These are phyloP conservation scores for Pyrenochaeta sp. DNA, from an alignment of 2,329 filamentous ascomycete genomes.

Conservation along the genomic window DNA sequence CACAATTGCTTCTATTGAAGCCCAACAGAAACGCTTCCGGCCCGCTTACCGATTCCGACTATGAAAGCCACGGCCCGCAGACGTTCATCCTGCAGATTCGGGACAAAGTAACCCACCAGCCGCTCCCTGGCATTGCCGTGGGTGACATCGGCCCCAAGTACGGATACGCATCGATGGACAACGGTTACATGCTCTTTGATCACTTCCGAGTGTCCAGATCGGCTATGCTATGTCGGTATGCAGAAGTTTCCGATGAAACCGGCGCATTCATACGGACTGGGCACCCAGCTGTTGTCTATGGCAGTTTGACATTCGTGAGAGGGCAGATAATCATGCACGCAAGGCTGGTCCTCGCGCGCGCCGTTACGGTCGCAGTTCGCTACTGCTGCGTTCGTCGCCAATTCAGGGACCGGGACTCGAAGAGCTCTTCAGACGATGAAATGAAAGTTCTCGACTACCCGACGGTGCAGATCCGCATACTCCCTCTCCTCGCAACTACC, in stretches of 20 bases:
- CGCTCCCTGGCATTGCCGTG: slow-evolving; percentile 58
- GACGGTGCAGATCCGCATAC: slow-evolving; percentile 62
- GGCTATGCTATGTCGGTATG: slow-evolving; percentile 61
- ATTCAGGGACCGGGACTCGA: slow-evolving; percentile 59
- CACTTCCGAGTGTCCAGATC: slow-evolving; percentile 57
- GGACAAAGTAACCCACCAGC: slow-evolving; percentile 58
- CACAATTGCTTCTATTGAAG: slow-evolving; percentile 58
- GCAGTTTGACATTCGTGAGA: slow-evolving; percentile 59
- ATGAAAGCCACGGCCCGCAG: slow-evolving; percentile 60
- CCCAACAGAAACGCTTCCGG: slow-evolving; percentile 21
- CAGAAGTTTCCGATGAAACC: slow-evolving; percentile 56
- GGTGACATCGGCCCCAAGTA: slow-evolving; percentile 66
- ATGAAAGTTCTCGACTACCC: slow-evolving; percentile 62
- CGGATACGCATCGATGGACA: slow-evolving; percentile 62
- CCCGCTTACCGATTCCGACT: slow-evolving; percentile 28
- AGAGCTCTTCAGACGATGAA: slow-evolving; percentile 46
- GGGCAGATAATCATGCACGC: slow-evolving; percentile 60
- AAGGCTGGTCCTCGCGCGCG: slow-evolving; percentile 60
- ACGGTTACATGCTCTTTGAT: slow-evolving; percentile 63
- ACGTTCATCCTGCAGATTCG: slow-evolving; percentile 63
- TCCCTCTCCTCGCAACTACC: slow-evolving; percentile 62
- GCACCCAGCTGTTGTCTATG: slow-evolving; percentile 60
- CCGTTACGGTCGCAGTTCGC: slow-evolving; percentile 62
- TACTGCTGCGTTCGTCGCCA: slow-evolving; percentile 61
- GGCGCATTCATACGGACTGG: slow-evolving; percentile 57